Percentiles rank a stretch among this genome's conserved stretches.
phyloP scores from a whole-genome alignment of 768 basidiomycete genomes.

The Chalciporus sphaerocephalus region DNA sequence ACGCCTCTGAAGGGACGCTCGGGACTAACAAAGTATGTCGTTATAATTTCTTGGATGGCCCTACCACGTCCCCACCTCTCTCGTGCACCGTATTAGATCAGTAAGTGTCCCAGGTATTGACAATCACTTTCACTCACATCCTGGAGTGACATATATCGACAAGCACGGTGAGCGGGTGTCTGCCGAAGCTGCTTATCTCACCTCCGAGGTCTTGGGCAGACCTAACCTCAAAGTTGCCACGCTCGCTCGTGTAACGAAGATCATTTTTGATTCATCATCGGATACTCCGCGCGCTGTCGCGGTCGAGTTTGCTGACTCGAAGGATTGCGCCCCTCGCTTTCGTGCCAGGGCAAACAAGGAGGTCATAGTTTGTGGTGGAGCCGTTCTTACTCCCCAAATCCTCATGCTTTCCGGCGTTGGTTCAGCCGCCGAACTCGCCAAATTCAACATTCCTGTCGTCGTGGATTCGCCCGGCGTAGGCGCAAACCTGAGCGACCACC shows the following conservation, averaged over 20 bases:
- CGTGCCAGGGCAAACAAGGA: slow-evolving; percentile 51
- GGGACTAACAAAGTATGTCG: slow-evolving; percentile 56
- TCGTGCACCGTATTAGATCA: slow-evolving; percentile 33
- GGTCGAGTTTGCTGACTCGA: slow-evolving; percentile 51
- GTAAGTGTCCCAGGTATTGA: slow-evolving; percentile 26
- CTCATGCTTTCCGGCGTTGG: slow-evolving; percentile 77
- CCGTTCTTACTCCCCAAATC: slow-evolving; percentile 63
- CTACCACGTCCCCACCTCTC: no score
- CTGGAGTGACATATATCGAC: slow-evolving; percentile 64
- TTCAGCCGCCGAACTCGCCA: slow-evolving; percentile 51
- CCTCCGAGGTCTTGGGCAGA: slow-evolving; percentile 55
- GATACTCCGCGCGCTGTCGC: slow-evolving; percentile 48
- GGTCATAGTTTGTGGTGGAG: slow-evolving; percentile 56
- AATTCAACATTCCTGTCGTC: slow-evolving; percentile 50
- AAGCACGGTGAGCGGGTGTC: slow-evolving; percentile 51
- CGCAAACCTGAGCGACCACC: slow-evolving; percentile 67
- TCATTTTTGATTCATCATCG: slow-evolving; percentile 47
- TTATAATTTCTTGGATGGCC: no score
- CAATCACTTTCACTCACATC: slow-evolving; percentile 2
- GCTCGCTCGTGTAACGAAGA: slow-evolving; percentile 50
- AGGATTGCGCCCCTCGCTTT: slow-evolving; percentile 30
- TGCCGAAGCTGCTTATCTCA: slow-evolving; percentile 64
- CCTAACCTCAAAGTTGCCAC: slow-evolving; percentile 62
- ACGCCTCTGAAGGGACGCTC: slow-evolving; percentile 49
- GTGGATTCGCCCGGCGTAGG: slow-evolving; percentile 73